Base-by-base conservation (phyloP, 805 yeast genomes). In the Lipomyces sp. region DNA sequence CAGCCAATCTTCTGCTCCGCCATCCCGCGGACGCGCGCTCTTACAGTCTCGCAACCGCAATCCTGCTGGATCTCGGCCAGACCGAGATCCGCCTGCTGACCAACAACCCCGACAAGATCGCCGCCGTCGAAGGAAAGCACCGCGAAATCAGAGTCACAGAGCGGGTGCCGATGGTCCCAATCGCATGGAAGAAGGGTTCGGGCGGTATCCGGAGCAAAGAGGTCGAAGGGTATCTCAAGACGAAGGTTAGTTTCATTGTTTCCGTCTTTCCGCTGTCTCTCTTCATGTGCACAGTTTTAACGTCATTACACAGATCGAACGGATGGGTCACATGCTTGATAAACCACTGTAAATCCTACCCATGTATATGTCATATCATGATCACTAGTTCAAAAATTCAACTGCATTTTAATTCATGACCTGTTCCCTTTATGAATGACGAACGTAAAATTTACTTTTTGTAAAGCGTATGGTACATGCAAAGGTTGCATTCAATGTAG, bases 21-120 rank as follows among this genome's bases (percentile, higher is more conserved):
- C 99, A 93, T 63, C 99, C 99, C 4, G 98, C 97, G 0, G 99
- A 93, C 68, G 95, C 86, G n/a, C 81, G 99, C 62, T 84, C 90
- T 39, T 93, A 91, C 66, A 82, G 93, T 1, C 73, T 93, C 53
- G 98, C 98, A 5, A 93, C 97, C 8, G 93, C 98, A 2, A 93
- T 93, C 34, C 73, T 93, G 46, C 65, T 83, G 40, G 99, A 93
- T 68, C 74, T 93, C 58, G 93, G 89, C 10, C 76, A 87, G 54
- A 66, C 69, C 21, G 77, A 84, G 47, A 82, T 93, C 55, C 80
- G 84, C 60, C 73, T 93, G 36, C 72, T 93, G 64, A 93, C 99
- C 1, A 93, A 93, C 65, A 93, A 93, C 65, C 98, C 98, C 1
- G 98, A 93, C 65, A 93, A 93, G 69, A 87, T 93, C 37, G 79